Conservation (phyloP, 2,329 filamentous ascomycete species). For the Ascochyta koolunga region DNA sequence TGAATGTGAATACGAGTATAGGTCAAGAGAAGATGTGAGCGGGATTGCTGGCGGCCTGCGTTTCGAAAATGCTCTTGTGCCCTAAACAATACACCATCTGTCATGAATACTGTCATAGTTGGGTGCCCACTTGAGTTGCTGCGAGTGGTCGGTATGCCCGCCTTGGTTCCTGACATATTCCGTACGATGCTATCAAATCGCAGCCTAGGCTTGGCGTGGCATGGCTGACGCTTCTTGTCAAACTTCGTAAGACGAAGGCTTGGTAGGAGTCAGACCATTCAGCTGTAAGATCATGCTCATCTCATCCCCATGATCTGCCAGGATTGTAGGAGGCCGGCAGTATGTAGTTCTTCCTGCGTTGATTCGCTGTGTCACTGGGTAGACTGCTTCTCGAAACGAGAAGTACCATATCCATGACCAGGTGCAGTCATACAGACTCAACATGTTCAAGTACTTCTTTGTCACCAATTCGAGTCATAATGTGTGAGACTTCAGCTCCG, state of each 20-base stretch:
- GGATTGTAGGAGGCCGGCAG: background rate
- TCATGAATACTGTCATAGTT: slow-evolving; percentile 11
- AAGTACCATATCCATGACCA: too few species aligned
- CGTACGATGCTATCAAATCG: background rate
- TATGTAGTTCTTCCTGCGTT: background rate
- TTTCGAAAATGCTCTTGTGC: background rate
- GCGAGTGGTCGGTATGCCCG: background rate
- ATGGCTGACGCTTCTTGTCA: slow-evolving; percentile 10
- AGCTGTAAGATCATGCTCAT: slow-evolving; percentile 4
- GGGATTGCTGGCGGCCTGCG: slow-evolving; percentile 4
- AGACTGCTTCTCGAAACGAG: too few species aligned
- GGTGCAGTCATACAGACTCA: too few species aligned
- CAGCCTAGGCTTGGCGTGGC: slow-evolving; percentile 8
- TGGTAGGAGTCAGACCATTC: background rate
- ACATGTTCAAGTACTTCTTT: too few species aligned
- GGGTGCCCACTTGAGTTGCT: background rate
- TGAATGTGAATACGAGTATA: background rate
- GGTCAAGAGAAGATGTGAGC: background rate
- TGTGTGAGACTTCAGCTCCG: too few species aligned
- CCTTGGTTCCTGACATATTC: slow-evolving; percentile 10
- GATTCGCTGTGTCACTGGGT: too few species aligned
- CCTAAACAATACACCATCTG: background rate
- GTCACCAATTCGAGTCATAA: too few species aligned
- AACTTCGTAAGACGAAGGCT: slow-evolving; percentile 1
- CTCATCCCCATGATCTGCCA: background rate